Percentiles rank a stretch among this genome's conserved stretches.
Evolutionary conservation across 768 basidiomycete species (phyloP).

Genomic region (Exsudoporus frostii): DNA sequence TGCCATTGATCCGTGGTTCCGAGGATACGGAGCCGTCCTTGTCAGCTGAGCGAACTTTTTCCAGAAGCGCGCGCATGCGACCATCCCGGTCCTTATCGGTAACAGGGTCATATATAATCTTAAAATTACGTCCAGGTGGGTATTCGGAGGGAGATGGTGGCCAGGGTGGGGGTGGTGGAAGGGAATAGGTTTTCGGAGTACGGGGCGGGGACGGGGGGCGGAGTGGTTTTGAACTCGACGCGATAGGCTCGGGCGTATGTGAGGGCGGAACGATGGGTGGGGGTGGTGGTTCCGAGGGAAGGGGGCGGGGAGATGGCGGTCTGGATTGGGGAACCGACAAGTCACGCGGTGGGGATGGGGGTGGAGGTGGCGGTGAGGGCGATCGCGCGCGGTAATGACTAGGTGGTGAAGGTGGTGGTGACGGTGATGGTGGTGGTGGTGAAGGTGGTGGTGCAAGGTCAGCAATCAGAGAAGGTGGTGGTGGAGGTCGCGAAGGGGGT

Average conservation of each 20-base stretch:
- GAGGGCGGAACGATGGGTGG: constrained; percentile 27
- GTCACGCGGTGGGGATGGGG: constrained; percentile 23
- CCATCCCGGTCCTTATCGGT: constrained; percentile 46
- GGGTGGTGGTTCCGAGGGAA: constrained; percentile 9
- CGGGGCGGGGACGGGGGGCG: constrained; percentile 11
- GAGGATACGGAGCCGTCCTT: constrained; percentile 21
- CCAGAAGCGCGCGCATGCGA: constrained; percentile 38
- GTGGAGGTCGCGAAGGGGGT: constrained; percentile 21
- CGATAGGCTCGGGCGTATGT: constrained; percentile 26
- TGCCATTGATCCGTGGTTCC: constrained; percentile 51
- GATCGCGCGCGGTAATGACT: constrained; percentile 18
- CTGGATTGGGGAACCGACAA: constrained; percentile 24
- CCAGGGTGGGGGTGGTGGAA: constrained; percentile 50
- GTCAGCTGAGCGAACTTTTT: constrained; percentile 38
- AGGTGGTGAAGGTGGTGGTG: constrained; percentile 11
- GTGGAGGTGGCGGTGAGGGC: constrained; percentile 25
- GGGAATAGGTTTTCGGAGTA: constrained; percentile 36
- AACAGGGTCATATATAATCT: constrained; percentile 60
- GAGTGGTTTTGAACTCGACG: constrained; percentile 25
- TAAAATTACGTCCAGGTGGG: constrained; percentile 49
- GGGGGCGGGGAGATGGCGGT: constrained; percentile 30
- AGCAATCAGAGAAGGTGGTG: constrained; percentile 14
- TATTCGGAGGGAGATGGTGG: constrained; percentile 50
- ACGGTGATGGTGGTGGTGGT: constrained; percentile 19
- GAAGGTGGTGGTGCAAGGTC: constrained; percentile 21